Conservation (phyloP, 345 rosid genomes). For the Ceriops tagal region DNA sequence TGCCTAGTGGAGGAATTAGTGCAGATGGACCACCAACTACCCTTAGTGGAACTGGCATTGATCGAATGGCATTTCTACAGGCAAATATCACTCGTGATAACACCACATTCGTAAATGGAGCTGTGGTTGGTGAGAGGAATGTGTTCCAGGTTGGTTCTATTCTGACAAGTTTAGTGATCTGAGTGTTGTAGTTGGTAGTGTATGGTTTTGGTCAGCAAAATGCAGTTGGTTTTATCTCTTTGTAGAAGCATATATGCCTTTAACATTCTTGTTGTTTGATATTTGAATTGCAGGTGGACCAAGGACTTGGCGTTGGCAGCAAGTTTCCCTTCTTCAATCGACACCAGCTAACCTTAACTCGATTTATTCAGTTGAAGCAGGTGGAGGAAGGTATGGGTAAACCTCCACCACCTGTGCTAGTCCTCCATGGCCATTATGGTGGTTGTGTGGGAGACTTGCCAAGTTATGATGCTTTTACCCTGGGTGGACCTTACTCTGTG, state of each 20-base stretch:
- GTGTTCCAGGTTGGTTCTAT: conserved; percentile 80
- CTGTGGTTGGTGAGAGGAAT: conserved; percentile 92
- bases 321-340: conserved; percentile 95
- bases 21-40: conserved; percentile 99
- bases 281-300: conserved; percentile 68
- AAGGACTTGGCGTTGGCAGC: conserved; percentile 95
- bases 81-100: conserved; percentile 97
- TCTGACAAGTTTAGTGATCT: neutral
- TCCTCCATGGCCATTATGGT: conserved; percentile 97
- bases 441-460: conserved; percentile 99
- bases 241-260: neutral
- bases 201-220: neutral
- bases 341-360: conserved; percentile 81
- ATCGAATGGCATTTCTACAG: conserved; percentile 84
- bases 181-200: neutral
- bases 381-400: conserved; percentile 86
- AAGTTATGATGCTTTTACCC: conserved; percentile 92
- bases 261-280: conserved; percentile 16
- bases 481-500: conserved; percentile 98
- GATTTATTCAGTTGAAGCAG: conserved; percentile 73
- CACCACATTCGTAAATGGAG: conserved; percentile 89
- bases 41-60: conserved; percentile 94
- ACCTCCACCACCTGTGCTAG: conserved; percentile 86
- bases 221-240: neutral
- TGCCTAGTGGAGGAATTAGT: conserved; percentile 96